Evolutionary conservation across 176 grass and related monocot genomes (phyloP), one percentile per base, ranked within the genome.

Genomic region (Eragrostis curvula): DNA sequence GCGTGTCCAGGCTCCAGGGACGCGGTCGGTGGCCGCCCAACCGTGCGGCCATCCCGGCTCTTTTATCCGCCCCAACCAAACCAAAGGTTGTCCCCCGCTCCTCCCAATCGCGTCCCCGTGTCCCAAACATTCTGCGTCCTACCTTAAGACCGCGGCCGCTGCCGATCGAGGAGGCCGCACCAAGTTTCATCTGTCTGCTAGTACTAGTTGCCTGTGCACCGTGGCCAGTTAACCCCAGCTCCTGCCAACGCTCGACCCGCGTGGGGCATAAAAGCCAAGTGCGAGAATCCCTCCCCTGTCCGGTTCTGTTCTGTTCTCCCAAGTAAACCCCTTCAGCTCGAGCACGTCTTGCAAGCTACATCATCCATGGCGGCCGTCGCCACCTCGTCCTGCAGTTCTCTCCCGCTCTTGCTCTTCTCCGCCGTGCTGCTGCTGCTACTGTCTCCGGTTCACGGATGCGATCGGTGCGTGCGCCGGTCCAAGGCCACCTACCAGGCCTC

Each of bases 391-490:
- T 12, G 41, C 39, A 6, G 46, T 12, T 2, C 8, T 9, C 9
- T 74, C 39, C 8, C 66, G 39, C 0, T 76, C 63, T 5, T 69
- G 2, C 1, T 89, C n/a, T 10, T 65, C 49, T 0, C 56, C 66
- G 1, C 18, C 42, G 5, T 9, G 8, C 55, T 77, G n/a, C n/a
- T n/a, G n/a, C n/a, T n/a, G 32, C 27, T 48, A 3, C 16, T 53
- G 59, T 67, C 89, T 2, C 64, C 55, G 32, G 72, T 62, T 0
- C 5, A 30, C 7, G 83, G 80, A 41, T 89, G 89, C 57, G 86
- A 91, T 71, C 73, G 89, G 46, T 94, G 92, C 65, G 87, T 87
- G 67, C 92, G 71, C 52, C 89, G 70, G 6, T 79, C 86, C 77
- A 87, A 43, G 81, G 89, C 87, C 24, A 48, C 62, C 8, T 87